These are phyloP conservation scores for Chlamydomonas sp. DNA, from an alignment of 139 green algal species.

Conservation along the genomic window DNA sequence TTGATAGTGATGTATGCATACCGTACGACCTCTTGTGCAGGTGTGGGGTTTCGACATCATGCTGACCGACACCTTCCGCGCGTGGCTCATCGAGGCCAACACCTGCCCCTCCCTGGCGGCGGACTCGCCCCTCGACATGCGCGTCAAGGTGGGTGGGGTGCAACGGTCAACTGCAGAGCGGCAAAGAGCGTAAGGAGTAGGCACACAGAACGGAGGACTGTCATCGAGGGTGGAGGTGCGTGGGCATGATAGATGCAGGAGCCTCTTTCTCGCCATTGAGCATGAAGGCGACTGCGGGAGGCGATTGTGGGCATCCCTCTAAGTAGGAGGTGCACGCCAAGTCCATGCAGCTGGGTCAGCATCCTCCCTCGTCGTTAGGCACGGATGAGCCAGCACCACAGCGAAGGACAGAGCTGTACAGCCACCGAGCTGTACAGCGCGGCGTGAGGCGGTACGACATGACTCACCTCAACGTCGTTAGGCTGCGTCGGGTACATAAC, in stretches of 20 bases:
- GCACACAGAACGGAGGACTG: not conserved
- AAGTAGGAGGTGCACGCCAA: too few relatives aligned
- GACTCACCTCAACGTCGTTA: too few relatives aligned
- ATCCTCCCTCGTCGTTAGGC: too few relatives aligned
- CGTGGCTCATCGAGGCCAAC: conserved; percentile 73
- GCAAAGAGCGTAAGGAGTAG: not conserved
- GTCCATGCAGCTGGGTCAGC: too few relatives aligned
- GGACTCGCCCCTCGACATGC: conserved; percentile 57
- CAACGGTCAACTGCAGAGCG: not conserved
- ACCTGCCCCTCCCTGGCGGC: conserved; percentile 62
- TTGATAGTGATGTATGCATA: too few relatives aligned
- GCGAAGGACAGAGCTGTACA: too few relatives aligned
- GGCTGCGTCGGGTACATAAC: too few relatives aligned
- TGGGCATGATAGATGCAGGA: not conserved
- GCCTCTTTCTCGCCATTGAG: not conserved
- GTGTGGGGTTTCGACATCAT: conserved; percentile 79
- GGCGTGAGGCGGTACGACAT: too few relatives aligned
- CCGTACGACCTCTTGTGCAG: not conserved
- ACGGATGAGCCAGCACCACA: too few relatives aligned
- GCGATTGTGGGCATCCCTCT: too few relatives aligned
- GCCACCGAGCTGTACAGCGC: too few relatives aligned
- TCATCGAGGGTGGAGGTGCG: not conserved
- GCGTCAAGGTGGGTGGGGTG: not conserved
- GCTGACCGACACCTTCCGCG: conserved; percentile 55
- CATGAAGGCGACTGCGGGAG: not conserved